phyloP scores from a whole-genome alignment of 331 rosid genomes.

The Pyracantha coccinea region DNA sequence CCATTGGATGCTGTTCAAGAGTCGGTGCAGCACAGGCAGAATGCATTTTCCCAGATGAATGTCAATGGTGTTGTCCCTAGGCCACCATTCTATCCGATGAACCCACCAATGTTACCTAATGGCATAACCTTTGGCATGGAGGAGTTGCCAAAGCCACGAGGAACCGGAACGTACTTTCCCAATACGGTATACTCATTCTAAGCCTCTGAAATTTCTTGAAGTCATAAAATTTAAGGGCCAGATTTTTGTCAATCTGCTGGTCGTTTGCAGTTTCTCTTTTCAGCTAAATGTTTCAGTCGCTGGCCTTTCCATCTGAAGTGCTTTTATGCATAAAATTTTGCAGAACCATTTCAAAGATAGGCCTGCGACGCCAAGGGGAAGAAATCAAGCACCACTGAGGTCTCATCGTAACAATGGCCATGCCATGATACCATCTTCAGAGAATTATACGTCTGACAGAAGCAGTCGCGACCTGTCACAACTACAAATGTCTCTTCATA shows the following conservation, averaged over 20 bases:
- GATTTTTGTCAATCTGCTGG: background rate
- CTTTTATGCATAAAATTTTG: conserved; percentile 4
- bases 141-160: conserved; percentile 39
- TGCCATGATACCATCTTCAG: conserved; percentile 15
- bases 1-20: conserved; percentile 30
- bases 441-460: conserved; percentile 24
- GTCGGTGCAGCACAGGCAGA: conserved; percentile 27
- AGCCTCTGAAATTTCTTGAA: conserved; percentile 7
- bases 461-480: conserved; percentile 19
- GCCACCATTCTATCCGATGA: conserved; percentile 26
- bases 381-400: conserved; percentile 26
- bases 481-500: conserved; percentile 4
- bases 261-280: conserved; percentile 3
- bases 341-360: conserved; percentile 43
- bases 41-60: conserved; percentile 18
- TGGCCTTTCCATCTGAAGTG: conserved; percentile 12
- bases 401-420: conserved; percentile 36
- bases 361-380: conserved; percentile 32
- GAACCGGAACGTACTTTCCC: conserved; percentile 43
- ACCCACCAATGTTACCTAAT: conserved; percentile 24
- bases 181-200: conserved; percentile 33
- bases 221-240: background rate
- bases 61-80: conserved; percentile 19
- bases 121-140: conserved; percentile 22
- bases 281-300: conserved; percentile 2